Evolutionary conservation across 345 rosid species (phyloP).

Genomic region (Citrus trifoliata): DNA sequence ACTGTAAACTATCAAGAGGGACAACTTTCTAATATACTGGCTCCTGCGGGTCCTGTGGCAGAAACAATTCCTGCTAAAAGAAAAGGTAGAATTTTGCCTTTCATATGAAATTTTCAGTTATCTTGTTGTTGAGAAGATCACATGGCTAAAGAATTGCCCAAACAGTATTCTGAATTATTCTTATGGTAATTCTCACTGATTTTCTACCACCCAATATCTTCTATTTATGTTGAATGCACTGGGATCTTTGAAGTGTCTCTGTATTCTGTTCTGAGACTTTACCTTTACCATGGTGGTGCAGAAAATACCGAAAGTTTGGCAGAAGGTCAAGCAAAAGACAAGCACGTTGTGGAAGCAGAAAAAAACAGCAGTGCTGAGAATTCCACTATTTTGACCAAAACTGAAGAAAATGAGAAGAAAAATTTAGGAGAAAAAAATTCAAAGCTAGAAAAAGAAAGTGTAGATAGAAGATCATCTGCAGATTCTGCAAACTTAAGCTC

Average conservation of each 20-base stretch:
- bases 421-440: constrained; percentile 12
- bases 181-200: neutral
- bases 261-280: neutral
- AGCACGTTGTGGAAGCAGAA: constrained; percentile 16
- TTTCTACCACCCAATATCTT: neutral
- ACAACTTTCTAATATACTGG: neutral
- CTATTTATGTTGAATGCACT: neutral
- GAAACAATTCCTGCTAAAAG: constrained; percentile 5
- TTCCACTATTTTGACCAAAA: constrained; percentile 10
- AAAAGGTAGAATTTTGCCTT: constrained; percentile 18
- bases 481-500: constrained; percentile 14
- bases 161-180: neutral
- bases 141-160: neutral
- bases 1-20: constrained; percentile 9
- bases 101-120: neutral
- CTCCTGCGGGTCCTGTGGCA: constrained; percentile 5
- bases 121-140: neutral
- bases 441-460: constrained; percentile 15
- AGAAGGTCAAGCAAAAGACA: constrained; percentile 16
- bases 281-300: constrained; percentile 1
- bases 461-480: neutral
- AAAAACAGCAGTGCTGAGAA: constrained; percentile 9
- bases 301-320: constrained; percentile 3
- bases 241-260: neutral
- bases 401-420: constrained; percentile 13